These are phyloP conservation scores for Aspergillus nanangensis DNA, from an alignment of 495 filamentous ascomycete genomes.

Conservation along the genomic window DNA sequence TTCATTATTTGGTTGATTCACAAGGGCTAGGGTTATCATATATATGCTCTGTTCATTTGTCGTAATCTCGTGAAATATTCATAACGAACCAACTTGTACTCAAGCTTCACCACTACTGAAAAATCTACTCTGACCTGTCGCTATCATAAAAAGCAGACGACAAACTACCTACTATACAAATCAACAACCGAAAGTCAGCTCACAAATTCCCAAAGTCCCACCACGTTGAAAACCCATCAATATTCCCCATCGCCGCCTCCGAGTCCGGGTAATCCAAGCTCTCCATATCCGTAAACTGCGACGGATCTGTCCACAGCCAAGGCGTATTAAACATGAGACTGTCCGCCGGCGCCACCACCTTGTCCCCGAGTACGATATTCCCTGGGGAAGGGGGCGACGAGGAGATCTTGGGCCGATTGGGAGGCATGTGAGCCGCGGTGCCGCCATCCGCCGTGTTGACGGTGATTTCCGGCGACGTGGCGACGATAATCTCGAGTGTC, in stretches of 20 bases:
- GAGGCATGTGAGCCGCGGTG: conserved; percentile 34
- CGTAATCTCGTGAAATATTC: too few relatives aligned
- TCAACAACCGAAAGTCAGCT: too few relatives aligned
- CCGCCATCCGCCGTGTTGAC: conserved; percentile 42
- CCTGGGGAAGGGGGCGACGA: conserved; percentile 18
- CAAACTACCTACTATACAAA: too few relatives aligned
- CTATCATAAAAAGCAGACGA: too few relatives aligned
- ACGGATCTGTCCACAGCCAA: conserved; percentile 42
- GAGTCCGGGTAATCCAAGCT: conserved; percentile 32
- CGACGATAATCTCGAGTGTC: conserved; percentile 40
- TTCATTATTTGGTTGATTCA: too few relatives aligned
- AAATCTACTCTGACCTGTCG: too few relatives aligned
- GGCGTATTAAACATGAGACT: conserved; percentile 43
- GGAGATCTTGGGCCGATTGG: conserved; percentile 18
- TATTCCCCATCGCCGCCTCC: conserved; percentile 27
- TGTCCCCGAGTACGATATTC: conserved; percentile 20
- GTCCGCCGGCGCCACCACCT: conserved; percentile 35
- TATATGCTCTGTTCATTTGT: too few relatives aligned
- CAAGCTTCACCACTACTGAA: too few relatives aligned
- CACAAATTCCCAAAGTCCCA: conserved; percentile 43
- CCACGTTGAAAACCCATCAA: conserved; percentile 38
- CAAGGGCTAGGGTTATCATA: too few relatives aligned
- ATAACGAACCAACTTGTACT: too few relatives aligned
- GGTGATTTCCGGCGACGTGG: conserved; percentile 39
- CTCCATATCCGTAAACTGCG: conserved; percentile 37